Conservation (phyloP, 2,329 filamentous ascomycete genomes). For the Diaporthe vaccinii region DNA sequence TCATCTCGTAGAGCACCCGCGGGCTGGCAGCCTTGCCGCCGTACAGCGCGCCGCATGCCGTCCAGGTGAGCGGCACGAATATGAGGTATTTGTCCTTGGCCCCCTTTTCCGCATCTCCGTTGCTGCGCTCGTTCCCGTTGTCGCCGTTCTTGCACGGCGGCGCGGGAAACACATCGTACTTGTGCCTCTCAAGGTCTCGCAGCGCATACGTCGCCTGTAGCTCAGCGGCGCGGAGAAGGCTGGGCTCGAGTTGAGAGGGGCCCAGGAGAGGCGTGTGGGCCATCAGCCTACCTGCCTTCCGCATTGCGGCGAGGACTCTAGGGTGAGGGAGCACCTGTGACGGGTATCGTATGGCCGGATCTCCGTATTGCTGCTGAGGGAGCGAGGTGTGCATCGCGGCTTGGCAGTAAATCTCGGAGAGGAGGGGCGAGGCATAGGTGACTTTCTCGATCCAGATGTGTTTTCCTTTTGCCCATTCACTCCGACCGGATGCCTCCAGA, state of each 20-base stretch:
- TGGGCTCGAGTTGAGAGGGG: background rate
- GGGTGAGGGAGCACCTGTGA: background rate
- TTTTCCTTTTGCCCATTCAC: conserved; percentile 10
- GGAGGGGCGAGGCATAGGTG: conserved; percentile 32
- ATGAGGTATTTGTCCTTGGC: background rate
- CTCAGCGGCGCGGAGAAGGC: background rate
- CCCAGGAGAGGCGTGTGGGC: background rate
- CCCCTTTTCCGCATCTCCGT: background rate
- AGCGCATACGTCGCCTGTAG: conserved; percentile 3
- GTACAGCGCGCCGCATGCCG: background rate
- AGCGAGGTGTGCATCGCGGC: conserved; percentile 6
- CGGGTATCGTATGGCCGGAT: background rate
- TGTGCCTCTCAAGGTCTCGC: background rate
- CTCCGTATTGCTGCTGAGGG: background rate
- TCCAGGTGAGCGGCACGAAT: background rate
- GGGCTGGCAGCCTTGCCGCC: background rate
- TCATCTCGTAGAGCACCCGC: conserved; percentile 38
- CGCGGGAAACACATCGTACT: background rate
- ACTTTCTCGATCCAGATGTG: conserved; percentile 37
- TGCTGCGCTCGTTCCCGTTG: background rate
- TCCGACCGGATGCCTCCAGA: background rate
- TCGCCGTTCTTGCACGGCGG: background rate
- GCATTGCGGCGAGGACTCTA: background rate
- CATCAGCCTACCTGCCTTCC: background rate
- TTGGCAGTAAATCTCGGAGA: conserved; percentile 30